These are phyloP conservation scores for Kwoniella botswanensis DNA, from an alignment of 768 basidiomycete species.

Conservation along the genomic window DNA sequence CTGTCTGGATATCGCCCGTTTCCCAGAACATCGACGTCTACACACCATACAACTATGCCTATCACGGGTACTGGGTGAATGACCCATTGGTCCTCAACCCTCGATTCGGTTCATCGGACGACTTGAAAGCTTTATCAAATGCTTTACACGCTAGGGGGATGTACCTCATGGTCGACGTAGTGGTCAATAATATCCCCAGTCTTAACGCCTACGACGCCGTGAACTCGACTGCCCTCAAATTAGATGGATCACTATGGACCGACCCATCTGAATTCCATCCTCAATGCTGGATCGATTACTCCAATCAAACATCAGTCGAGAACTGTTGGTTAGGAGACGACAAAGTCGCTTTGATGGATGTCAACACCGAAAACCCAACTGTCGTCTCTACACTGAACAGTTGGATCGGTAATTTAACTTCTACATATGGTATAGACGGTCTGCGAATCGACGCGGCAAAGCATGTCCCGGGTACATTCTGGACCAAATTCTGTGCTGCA, in stretches of 20 bases:
- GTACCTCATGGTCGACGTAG: constrained; percentile 83
- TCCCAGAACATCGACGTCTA: constrained; percentile 66
- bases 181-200: constrained; percentile 81
- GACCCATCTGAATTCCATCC: constrained; percentile 69
- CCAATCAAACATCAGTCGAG: constrained; percentile 61
- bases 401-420: constrained; percentile 73
- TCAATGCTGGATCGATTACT: constrained; percentile 74
- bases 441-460: constrained; percentile 72
- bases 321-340: constrained; percentile 75
- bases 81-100: constrained; percentile 70
- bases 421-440: constrained; percentile 79
- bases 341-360: constrained; percentile 74
- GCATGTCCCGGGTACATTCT: constrained; percentile 76
- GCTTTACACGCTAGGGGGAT: constrained; percentile 78
- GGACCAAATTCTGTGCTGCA: constrained; percentile 73
- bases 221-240: constrained; percentile 27
- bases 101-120: constrained; percentile 74
- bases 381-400: constrained; percentile 68
- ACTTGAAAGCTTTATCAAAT: constrained; percentile 70
- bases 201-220: constrained; percentile 59
- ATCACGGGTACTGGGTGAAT: constrained; percentile 67
- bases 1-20: constrained; percentile 55
- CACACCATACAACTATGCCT: constrained; percentile 77
- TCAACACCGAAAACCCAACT: constrained; percentile 73
- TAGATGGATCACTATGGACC: constrained; percentile 44